Conservation (phyloP, 2,329 filamentous ascomycete genomes). For the Ceratocystis colombiana region DNA sequence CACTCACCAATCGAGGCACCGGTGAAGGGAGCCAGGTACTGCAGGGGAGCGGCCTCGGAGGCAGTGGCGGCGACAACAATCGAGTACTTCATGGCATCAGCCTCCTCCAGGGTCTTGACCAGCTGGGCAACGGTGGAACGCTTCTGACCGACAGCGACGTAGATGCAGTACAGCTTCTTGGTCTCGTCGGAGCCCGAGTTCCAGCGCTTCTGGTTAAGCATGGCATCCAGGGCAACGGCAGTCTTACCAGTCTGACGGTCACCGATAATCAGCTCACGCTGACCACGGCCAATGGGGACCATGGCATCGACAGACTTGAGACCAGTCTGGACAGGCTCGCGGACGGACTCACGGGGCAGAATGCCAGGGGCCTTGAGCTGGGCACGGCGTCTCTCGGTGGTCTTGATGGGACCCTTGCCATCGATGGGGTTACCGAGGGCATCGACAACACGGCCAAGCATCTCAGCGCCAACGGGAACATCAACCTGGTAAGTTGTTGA, state of each 20-base stretch:
- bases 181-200: slow-evolving; percentile 76
- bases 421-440: slow-evolving; percentile 99
- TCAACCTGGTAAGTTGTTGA: slow-evolving; percentile 59
- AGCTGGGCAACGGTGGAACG: slow-evolving; percentile 98
- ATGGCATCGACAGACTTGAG: slow-evolving; percentile 99
- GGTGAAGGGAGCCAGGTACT: slow-evolving; percentile 91
- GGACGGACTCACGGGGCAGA: slow-evolving; percentile 91
- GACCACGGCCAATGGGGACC: slow-evolving; percentile 98
- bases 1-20: slow-evolving; percentile 50
- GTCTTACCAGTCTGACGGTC: slow-evolving; percentile 99
- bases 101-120: slow-evolving; percentile 99
- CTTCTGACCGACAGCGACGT: slow-evolving; percentile 99
- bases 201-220: slow-evolving; percentile 99
- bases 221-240: slow-evolving; percentile 92
- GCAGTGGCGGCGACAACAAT: slow-evolving; percentile 91
- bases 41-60: slow-evolving; percentile 88
- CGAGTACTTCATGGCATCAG: slow-evolving; percentile 98
- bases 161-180: slow-evolving; percentile 99
- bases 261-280: slow-evolving; percentile 99
- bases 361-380: slow-evolving; percentile 99
- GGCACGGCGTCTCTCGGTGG: slow-evolving; percentile 84
- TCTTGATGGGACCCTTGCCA: slow-evolving; percentile 94
- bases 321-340: slow-evolving; percentile 97
- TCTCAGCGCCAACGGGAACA: slow-evolving; percentile 81
- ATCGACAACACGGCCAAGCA: slow-evolving; percentile 97